These are phyloP conservation scores for Vicia faba DNA, from an alignment of 306 rosid genomes.

Conservation along the genomic window DNA sequence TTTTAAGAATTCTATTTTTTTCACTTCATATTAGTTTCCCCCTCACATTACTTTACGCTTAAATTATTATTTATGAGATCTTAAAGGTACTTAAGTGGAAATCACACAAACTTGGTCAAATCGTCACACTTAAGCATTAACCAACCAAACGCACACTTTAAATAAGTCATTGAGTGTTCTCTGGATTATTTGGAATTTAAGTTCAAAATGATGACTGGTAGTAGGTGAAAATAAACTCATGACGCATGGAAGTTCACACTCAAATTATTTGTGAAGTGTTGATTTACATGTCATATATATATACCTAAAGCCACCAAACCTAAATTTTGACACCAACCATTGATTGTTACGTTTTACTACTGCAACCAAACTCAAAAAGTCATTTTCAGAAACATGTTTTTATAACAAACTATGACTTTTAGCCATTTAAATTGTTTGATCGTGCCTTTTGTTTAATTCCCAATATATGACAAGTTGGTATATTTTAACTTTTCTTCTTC, in stretches of 20 bases:
- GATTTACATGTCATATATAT: constrained; percentile 10
- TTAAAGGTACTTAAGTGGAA: constrained; percentile 24
- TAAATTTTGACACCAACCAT: constrained; percentile 19
- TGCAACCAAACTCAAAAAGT: constrained; percentile 1
- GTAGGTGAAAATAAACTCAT: constrained; percentile 28
- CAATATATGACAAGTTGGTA: not conserved
- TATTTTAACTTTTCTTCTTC: not conserved
- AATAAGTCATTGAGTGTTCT: not conserved
- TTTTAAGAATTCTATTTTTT: not conserved
- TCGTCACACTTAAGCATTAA: not conserved
- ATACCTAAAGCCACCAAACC: constrained; percentile 40
- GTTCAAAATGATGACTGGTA: not conserved
- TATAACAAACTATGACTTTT: constrained; percentile 4
- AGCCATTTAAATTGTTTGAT: not conserved
- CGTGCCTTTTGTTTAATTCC: not conserved
- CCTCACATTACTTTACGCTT: not conserved
- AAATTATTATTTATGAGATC: not conserved
- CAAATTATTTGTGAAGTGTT: constrained; percentile 23
- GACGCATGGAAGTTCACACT: not conserved
- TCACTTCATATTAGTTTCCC: not conserved
- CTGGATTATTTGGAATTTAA: not conserved
- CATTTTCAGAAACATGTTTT: not conserved
- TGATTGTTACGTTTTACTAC: constrained; percentile 45
- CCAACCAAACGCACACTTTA: not conserved
- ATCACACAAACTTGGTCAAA: constrained; percentile 14